Evolutionary conservation across 257 asterid species (phyloP).

Genomic region (Solanum sejunctum): DNA sequence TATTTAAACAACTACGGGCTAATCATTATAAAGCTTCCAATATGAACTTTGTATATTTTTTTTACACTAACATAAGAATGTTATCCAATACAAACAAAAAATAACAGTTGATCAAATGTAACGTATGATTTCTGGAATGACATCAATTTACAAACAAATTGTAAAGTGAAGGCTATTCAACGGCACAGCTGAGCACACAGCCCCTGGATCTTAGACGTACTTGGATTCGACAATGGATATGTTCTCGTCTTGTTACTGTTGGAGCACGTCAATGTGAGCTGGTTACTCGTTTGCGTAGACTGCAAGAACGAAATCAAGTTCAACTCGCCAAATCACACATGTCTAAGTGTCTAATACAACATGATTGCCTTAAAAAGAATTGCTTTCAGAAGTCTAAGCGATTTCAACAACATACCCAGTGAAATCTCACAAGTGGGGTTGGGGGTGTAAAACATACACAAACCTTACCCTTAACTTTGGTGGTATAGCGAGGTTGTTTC

Average conservation of each 20-base stretch:
- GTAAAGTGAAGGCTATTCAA: slow-evolving; percentile 10
- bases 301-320: slow-evolving; percentile 15
- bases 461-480: too few species aligned
- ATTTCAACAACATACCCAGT: not conserved
- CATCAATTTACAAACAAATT: not conserved
- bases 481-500: too few species aligned
- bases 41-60: not conserved
- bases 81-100: not conserved
- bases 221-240: slow-evolving; percentile 34
- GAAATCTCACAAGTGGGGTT: too few species aligned
- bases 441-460: too few species aligned
- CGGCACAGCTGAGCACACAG: slow-evolving; percentile 70
- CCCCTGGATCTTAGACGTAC: slow-evolving; percentile 53
- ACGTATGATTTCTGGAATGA: not conserved
- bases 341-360: not conserved
- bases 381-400: not conserved
- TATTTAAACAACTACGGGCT: not conserved
- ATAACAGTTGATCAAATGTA: not conserved
- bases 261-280: slow-evolving; percentile 57
- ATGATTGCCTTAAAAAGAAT: not conserved
- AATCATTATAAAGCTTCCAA: not conserved
- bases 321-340: not conserved
- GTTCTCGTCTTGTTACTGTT: slow-evolving; percentile 40
- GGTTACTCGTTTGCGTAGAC: slow-evolving; percentile 63
- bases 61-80: not conserved